Percentiles rank a stretch among this genome's conserved stretches.
phyloP scores from a whole-genome alignment of 257 asterid species.

The Gentiana dahurica region DNA sequence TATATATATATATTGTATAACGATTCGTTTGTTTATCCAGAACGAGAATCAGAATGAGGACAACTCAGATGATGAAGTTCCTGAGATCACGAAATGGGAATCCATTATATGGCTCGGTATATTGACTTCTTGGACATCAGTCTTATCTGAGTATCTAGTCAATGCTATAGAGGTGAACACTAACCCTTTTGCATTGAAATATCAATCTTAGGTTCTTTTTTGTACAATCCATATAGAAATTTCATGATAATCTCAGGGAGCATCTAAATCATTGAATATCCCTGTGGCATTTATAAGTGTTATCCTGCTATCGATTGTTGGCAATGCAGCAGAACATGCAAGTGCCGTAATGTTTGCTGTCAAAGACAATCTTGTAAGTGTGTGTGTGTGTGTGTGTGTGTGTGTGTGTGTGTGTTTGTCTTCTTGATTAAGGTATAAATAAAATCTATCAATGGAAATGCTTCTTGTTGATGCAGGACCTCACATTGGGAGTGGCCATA shows the following conservation, averaged over 20 bases:
- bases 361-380: conserved; percentile 73
- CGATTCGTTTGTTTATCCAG: conserved; percentile 12
- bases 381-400: too few species aligned
- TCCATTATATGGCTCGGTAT: conserved; percentile 56
- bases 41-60: conserved; percentile 32
- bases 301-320: conserved; percentile 73
- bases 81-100: conserved; percentile 60
- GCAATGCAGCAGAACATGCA: conserved; percentile 88
- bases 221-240: neutral
- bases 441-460: too few species aligned
- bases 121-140: conserved; percentile 50
- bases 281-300: conserved; percentile 81
- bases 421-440: neutral
- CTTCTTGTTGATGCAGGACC: too few species aligned
- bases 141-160: conserved; percentile 62
- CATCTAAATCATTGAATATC: conserved; percentile 63
- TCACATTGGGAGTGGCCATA: too few species aligned
- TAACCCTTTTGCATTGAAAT: neutral
- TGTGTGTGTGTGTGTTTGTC: neutral
- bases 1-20: too few species aligned
- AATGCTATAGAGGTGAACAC: conserved; percentile 59
- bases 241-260: conserved; percentile 45
- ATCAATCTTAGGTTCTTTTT: too few species aligned
- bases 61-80: conserved; percentile 38
- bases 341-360: conserved; percentile 82